Conservation (phyloP, 2,329 filamentous ascomycete genomes). For the Colletotrichum sp. region DNA sequence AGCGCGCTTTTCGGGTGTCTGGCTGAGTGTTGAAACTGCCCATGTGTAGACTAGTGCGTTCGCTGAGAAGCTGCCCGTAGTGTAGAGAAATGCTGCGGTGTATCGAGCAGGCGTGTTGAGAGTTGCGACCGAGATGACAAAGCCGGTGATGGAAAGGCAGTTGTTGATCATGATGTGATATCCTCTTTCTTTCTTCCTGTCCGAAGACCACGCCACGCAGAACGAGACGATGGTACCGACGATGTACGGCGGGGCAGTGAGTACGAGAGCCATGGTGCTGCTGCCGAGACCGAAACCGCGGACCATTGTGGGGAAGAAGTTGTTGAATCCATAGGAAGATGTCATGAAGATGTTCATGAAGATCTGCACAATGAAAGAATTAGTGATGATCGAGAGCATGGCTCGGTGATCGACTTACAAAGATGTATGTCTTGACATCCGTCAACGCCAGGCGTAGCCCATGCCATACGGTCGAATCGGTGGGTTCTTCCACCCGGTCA, state of each 20-base stretch:
- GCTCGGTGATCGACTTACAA: neutral
- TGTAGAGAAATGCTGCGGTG: constrained; percentile 38
- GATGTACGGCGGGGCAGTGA: constrained; percentile 53
- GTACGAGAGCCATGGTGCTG: constrained; percentile 44
- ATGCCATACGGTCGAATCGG: constrained; percentile 8
- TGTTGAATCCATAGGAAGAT: constrained; percentile 28
- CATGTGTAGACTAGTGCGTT: constrained; percentile 43
- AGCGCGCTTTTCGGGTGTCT: constrained; percentile 49
- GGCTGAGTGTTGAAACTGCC: constrained; percentile 43
- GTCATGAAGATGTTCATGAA: constrained; percentile 32
- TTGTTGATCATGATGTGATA: constrained; percentile 44
- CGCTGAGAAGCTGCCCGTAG: constrained; percentile 38
- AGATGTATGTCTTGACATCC: constrained; percentile 14
- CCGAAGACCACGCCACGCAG: constrained; percentile 45
- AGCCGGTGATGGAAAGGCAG: constrained; percentile 41
- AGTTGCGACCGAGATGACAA: constrained; percentile 35
- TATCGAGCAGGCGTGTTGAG: constrained; percentile 35
- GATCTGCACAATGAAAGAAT: constrained; percentile 18
- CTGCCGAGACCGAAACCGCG: constrained; percentile 32
- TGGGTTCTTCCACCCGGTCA: constrained; percentile 29
- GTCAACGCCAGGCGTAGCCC: constrained; percentile 6
- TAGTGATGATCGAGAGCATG: constrained; percentile 24
- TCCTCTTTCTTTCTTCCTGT: constrained; percentile 44
- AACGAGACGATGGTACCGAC: constrained; percentile 48
- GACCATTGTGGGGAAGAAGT: constrained; percentile 37